Base-by-base conservation (phyloP, 495 filamentous ascomycete genomes). In the Trichoderma gamsii region DNA sequence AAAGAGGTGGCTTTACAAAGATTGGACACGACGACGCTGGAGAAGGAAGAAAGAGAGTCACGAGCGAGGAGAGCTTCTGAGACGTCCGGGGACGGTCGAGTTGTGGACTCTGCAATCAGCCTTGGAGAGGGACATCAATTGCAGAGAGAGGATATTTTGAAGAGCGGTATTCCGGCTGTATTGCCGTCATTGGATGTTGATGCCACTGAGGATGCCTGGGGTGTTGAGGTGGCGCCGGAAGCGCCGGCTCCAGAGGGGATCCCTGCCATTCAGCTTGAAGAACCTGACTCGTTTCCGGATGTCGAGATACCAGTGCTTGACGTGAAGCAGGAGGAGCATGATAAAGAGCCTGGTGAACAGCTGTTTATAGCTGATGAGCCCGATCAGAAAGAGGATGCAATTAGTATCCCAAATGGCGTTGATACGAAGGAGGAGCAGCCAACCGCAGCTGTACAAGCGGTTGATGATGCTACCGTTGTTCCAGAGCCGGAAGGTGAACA, bases 41-140 rank as follows among this genome's bases (percentile, higher is more conserved):
- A 32, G 9, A 32, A 32, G 1, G 56, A 32, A 5, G 27, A 27
- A 16, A 11, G 56, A 25, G 1, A 27, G 56, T 12, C 27, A 15
- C 32, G 27, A n/a, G 56, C 2, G 25, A 61, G 56, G 16, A 29
- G 56, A 61, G 56, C 23, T 61, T 61, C 56, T 27, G 56, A 61
- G 25, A 32, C 27, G 11, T 61, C 56, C 4, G 23, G 56, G 11
- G 56, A 61, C 27, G 56, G 13, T 32, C 56, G 56, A 29, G 56
- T 16, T 11, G 56, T 61, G 12, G 56, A 61, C 15, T 61, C 56
- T 61, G 56, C 56, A 32, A 61, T 61, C 56, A 61, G 56, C n/a
- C 56, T 61, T 32, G 56, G 56, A 32, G 56, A 61, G 4, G 56
- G 16, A 9, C 56, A 61, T 4, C 23, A 18, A 15, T 32, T 61